Evolutionary conservation across 2,329 filamentous ascomycete species (phyloP).

Genomic region (Fusarium sp.): DNA sequence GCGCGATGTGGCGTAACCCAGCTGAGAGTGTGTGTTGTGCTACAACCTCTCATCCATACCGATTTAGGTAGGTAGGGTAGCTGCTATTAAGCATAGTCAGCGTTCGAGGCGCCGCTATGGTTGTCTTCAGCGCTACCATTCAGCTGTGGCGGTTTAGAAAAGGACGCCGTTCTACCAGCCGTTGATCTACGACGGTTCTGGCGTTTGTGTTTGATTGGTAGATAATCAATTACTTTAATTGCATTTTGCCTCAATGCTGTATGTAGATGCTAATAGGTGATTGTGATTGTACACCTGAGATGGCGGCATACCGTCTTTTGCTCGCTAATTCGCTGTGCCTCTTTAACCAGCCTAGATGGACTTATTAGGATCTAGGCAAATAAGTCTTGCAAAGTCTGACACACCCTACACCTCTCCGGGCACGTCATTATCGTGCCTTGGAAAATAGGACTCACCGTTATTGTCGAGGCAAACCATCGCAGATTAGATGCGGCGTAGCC

Average conservation of each 20-base stretch:
- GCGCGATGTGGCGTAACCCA: conserved; percentile 25
- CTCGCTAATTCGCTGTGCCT: conserved; percentile 1
- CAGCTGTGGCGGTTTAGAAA: conserved; percentile 34
- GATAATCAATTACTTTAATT: conserved; percentile 15
- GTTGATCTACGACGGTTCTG: conserved; percentile 31
- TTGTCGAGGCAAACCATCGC: conserved; percentile 21
- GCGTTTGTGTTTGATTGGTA: conserved; percentile 34
- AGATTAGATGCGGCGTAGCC: conserved; percentile 34
- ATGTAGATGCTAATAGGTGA: conserved; percentile 12
- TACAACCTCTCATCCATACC: no score
- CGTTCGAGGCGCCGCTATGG: conserved; percentile 12
- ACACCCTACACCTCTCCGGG: conserved; percentile 11
- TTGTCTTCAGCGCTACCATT: conserved; percentile 26
- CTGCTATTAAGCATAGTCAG: conserved; percentile 19
- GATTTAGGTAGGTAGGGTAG: background rate
- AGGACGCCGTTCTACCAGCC: conserved; percentile 13
- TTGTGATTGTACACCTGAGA: conserved; percentile 1
- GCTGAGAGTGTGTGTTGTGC: background rate
- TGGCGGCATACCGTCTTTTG: background rate
- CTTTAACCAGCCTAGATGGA: background rate
- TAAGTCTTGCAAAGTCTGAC: conserved; percentile 5
- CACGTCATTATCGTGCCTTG: conserved; percentile 31
- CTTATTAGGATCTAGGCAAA: background rate
- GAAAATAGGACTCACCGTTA: conserved; percentile 16
- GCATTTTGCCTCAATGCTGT: background rate